A percentile compares a stretch with the other conserved stretches of the same genome.
Evolutionary conservation across 495 filamentous ascomycete species (phyloP).

Genomic region (Aspergillus cristatus): DNA sequence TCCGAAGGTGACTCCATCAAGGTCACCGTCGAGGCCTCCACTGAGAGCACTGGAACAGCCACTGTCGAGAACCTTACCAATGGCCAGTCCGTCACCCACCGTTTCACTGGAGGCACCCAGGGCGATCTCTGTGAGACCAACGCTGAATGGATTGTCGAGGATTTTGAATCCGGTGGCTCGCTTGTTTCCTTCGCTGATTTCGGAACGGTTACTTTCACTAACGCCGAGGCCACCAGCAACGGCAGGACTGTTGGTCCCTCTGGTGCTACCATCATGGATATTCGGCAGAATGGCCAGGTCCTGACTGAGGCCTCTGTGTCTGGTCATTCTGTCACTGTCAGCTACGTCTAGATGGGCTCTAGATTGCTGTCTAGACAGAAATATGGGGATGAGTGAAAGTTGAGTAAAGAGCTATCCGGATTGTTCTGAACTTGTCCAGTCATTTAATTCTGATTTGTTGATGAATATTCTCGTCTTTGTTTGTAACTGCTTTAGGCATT

Average conservation of each 20-base stretch:
- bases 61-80: constrained; percentile 42
- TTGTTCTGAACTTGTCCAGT: too few species aligned
- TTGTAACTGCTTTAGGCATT: too few species aligned
- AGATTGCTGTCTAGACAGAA: too few species aligned
- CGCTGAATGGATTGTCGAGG: constrained; percentile 57
- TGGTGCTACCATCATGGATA: constrained; percentile 38
- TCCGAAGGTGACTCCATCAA: constrained; percentile 44
- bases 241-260: constrained; percentile 21
- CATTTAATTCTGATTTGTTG: too few species aligned
- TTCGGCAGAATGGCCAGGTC: constrained; percentile 32
- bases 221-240: constrained; percentile 20
- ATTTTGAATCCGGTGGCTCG: constrained; percentile 33
- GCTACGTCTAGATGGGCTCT: constrained; percentile 9
- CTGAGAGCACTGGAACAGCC: constrained; percentile 35
- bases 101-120: constrained; percentile 22
- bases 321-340: constrained; percentile 21
- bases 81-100: constrained; percentile 39
- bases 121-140: constrained; percentile 25
- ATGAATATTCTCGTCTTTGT: too few species aligned
- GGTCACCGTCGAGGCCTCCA: constrained; percentile 38
- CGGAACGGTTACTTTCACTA: constrained; percentile 40
- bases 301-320: constrained; percentile 33
- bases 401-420: too few species aligned
- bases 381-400: too few species aligned
- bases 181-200: constrained; percentile 47